A percentile compares a stretch with the other conserved stretches of the same genome.
phyloP scores from a whole-genome alignment of 768 basidiomycete species.

The Leccinum olivaceopallidum region DNA sequence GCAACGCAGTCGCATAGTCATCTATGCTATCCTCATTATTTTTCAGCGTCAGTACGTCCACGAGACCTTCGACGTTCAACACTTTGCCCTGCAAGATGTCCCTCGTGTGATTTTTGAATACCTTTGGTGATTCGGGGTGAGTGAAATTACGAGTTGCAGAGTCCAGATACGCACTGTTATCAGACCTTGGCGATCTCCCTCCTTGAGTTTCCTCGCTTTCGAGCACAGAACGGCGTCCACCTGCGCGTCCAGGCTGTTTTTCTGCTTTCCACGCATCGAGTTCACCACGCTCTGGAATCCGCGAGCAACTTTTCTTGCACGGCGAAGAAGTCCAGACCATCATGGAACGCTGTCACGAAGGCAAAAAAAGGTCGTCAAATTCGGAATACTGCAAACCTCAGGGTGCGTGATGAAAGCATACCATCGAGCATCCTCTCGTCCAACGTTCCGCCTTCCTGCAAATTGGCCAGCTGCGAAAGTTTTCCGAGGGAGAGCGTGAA shows the following conservation, averaged over 20 bases:
- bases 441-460: constrained; percentile 43
- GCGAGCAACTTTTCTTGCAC: constrained; percentile 72
- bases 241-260: constrained; percentile 65
- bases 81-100: constrained; percentile 73
- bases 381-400: not conserved
- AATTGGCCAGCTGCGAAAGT: constrained; percentile 70
- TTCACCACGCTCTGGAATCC: constrained; percentile 53
- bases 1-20: constrained; percentile 70
- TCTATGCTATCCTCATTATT: constrained; percentile 63
- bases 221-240: constrained; percentile 59
- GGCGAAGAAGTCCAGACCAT: constrained; percentile 83
- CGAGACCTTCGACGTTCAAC: constrained; percentile 73
- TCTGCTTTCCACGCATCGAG: constrained; percentile 52
- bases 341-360: constrained; percentile 68
- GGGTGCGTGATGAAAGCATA: constrained; percentile 27
- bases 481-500: constrained; percentile 92
- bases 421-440: constrained; percentile 61
- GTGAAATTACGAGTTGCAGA: not conserved
- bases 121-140: constrained; percentile 34
- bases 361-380: constrained; percentile 8
- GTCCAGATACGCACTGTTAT: constrained; percentile 29
- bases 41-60: constrained; percentile 85
- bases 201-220: constrained; percentile 46
- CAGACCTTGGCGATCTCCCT: constrained; percentile 51
- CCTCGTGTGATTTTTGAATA: constrained; percentile 70